Evolutionary conservation across 2,329 filamentous ascomycete species (phyloP).

Genomic region (Xenosphaeropsis pyriputrescens): DNA sequence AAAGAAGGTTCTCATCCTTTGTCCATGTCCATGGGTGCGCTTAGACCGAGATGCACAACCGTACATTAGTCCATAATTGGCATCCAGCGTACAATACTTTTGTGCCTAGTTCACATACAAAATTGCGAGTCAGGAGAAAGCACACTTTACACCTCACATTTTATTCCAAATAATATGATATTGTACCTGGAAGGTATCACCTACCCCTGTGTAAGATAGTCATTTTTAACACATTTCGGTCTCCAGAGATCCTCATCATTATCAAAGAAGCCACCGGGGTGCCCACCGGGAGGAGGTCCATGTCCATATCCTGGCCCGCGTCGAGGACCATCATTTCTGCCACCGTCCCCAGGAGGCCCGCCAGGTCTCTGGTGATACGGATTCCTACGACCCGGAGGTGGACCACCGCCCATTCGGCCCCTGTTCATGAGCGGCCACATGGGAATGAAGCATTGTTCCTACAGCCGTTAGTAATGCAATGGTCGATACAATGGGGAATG

Average conservation of each 20-base stretch:
- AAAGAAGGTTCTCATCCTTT: too few species aligned
- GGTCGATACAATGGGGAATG: background rate
- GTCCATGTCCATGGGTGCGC: too few species aligned
- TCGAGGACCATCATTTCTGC: conserved; percentile 1
- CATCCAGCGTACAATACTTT: too few species aligned
- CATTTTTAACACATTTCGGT: conserved; percentile 12
- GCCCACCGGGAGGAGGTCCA: conserved; percentile 3
- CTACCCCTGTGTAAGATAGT: conserved; percentile 7
- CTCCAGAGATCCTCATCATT: conserved; percentile 11
- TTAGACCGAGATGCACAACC: too few species aligned
- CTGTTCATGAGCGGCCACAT: conserved; percentile 28
- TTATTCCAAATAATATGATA: too few species aligned
- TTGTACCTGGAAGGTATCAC: too few species aligned
- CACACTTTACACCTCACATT: too few species aligned
- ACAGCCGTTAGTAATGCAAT: background rate
- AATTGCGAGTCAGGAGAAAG: too few species aligned
- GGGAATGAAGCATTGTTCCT: conserved; percentile 29
- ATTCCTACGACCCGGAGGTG: conserved; percentile 1
- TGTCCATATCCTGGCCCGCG: background rate
- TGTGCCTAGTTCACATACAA: too few species aligned
- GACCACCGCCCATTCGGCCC: conserved; percentile 1
- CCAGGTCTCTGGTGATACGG: conserved; percentile 4
- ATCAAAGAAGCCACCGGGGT: conserved; percentile 4
- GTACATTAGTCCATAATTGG: too few species aligned
- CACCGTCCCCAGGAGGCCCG: conserved; percentile 5